phyloP scores from a whole-genome alignment of 2,329 filamentous ascomycete species.

The Falciphora oryzae region DNA sequence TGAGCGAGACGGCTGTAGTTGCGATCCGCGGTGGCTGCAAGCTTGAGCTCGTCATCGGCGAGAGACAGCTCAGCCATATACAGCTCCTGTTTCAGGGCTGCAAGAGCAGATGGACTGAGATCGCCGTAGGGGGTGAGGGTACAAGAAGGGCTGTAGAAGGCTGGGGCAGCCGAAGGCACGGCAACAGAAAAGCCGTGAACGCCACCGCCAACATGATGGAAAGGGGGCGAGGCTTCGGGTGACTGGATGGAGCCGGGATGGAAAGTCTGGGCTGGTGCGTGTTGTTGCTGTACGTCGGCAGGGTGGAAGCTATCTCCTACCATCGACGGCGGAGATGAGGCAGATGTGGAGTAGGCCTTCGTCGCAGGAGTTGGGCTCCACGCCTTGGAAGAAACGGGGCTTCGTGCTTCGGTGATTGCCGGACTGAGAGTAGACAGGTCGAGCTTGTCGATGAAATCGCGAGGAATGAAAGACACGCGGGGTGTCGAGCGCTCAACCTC shows the following conservation, averaged over 20 bases:
- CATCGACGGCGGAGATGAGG: slow-evolving; percentile 6
- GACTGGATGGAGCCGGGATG: not conserved
- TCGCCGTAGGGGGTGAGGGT: not conserved
- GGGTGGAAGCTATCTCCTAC: too few relatives aligned
- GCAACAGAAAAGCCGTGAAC: not conserved
- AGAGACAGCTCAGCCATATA: slow-evolving; percentile 5
- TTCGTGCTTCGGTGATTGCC: not conserved
- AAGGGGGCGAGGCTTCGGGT: not conserved
- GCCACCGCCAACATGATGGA: not conserved
- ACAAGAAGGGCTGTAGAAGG: not conserved
- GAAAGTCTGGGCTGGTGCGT: not conserved
- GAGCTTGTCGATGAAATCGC: slow-evolving; percentile 7
- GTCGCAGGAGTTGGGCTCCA: slow-evolving; percentile 2
- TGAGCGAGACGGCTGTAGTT: slow-evolving; percentile 8
- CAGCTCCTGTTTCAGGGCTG: not conserved
- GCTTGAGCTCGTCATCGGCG: not conserved
- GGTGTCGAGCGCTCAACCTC: not conserved
- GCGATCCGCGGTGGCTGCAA: not conserved
- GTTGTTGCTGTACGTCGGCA: not conserved
- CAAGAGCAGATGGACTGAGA: not conserved
- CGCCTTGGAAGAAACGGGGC: not conserved
- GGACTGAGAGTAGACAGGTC: slow-evolving; percentile 4
- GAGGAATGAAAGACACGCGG: slow-evolving; percentile 4
- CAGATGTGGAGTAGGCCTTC: slow-evolving; percentile 1
- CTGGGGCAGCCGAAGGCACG: not conserved